Evolutionary conservation across 305 asterid genomes (phyloP), one percentile per base, ranked within the genome.

Genomic region (Solanum hybrid): DNA sequence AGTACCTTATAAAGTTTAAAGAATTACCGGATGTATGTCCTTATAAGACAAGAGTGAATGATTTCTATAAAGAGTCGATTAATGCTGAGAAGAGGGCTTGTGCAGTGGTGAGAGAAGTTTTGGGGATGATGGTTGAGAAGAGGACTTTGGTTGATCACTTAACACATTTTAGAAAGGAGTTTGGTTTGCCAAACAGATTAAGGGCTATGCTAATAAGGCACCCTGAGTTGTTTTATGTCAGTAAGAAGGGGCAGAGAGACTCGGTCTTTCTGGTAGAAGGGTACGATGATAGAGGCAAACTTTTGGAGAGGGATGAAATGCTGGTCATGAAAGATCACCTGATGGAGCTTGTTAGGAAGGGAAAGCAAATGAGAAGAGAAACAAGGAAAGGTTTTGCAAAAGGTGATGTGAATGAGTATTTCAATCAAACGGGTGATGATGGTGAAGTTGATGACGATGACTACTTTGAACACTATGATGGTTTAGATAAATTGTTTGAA

Each of bases 21-120:
- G 97, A 96, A 77, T 13, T 94, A 57, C 95, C 96, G 4, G 95
- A 94, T 89, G 92, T 96, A 84, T 97, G 99, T 90, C 98, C 99
- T 1, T 97, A 97, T 92, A 92, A 86, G 38, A 94, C 95, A 20
- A 93, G 92, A 89, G 94, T 92, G 17, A 89, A 34, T 7, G 95
- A 93, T 83, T 90, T 97, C 83, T 86, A 24, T 72, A 95, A 93
- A 81, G 98, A 91, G 91, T 96, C 98, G 0, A 90, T 96, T 20
- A 95, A 93, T 85, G 98, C 98, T 0, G 99, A 96, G 95, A 97
- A 96, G 94, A 93, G 99, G 92, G 98, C 98, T 2, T 97, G 99
- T 87, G 98, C 94, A 24, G 93, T 96, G 84, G 98, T 93, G 92
- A 95, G 99, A 93, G 99, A 97, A 94, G 93, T 95, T 76, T 91